A percentile compares a stretch with the other conserved stretches of the same genome.
Conservation (phyloP, 2,329 filamentous ascomycete species). For the Plenodomus biglobosus region DNA sequence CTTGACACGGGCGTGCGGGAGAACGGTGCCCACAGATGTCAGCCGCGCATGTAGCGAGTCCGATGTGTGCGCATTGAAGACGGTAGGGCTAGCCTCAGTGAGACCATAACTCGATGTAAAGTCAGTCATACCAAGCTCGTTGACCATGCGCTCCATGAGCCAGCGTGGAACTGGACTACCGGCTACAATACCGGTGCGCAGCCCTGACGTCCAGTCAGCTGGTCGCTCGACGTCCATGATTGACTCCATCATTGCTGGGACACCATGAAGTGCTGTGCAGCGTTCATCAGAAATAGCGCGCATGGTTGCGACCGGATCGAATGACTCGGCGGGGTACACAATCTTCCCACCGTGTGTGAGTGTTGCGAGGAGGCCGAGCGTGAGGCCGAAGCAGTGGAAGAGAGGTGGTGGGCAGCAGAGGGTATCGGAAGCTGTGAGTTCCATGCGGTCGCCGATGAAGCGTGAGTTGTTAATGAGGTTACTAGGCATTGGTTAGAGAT, state of each 20-base stretch:
- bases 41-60: conserved; percentile 68
- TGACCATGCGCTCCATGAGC: conserved; percentile 71
- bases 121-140: conserved; percentile 72
- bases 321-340: conserved; percentile 72
- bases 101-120: conserved; percentile 62
- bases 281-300: conserved; percentile 58
- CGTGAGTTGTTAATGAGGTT: conserved; percentile 46
- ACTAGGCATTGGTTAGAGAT: conserved; percentile 15
- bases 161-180: conserved; percentile 75
- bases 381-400: conserved; percentile 84
- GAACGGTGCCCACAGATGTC: conserved; percentile 72
- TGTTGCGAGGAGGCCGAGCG: conserved; percentile 71
- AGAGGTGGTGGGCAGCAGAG: conserved; percentile 81
- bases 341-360: conserved; percentile 75
- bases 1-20: conserved; percentile 74
- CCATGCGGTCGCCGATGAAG: conserved; percentile 68
- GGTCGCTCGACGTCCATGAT: conserved; percentile 55
- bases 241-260: conserved; percentile 82
- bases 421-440: conserved; percentile 63
- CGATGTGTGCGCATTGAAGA: conserved; percentile 77
- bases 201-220: conserved; percentile 44
- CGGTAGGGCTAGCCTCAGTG: conserved; percentile 77
- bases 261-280: conserved; percentile 73
- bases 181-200: conserved; percentile 77
- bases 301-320: conserved; percentile 68